Evolutionary conservation across 345 rosid species (phyloP).

Genomic region (Citropsis articulata): DNA sequence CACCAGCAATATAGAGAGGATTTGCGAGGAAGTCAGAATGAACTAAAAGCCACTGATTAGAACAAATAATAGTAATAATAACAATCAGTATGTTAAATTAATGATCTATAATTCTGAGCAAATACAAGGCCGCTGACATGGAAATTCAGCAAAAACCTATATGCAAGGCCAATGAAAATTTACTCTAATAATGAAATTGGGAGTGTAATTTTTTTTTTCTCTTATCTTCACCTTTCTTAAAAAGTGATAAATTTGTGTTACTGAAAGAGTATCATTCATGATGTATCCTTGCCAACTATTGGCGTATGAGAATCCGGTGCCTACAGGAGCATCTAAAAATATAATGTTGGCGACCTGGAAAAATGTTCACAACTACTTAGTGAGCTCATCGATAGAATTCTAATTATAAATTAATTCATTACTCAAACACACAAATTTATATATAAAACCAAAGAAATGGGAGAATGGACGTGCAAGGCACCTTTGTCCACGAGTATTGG

Average conservation of each 20-base stretch:
- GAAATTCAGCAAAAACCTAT: too few relatives aligned
- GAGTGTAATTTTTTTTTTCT: not conserved
- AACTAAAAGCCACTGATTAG: slow-evolving; percentile 30
- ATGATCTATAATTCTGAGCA: too few relatives aligned
- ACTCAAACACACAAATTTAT: not conserved
- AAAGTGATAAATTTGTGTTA: slow-evolving; percentile 18
- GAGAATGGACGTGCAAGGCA: not conserved
- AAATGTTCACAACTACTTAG: not conserved
- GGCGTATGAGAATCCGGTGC: slow-evolving; percentile 41
- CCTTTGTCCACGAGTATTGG: slow-evolving; percentile 37
- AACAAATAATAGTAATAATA: not conserved
- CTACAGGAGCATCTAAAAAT: slow-evolving; percentile 38
- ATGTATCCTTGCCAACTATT: slow-evolving; percentile 13
- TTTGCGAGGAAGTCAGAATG: slow-evolving; percentile 29
- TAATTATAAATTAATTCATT: not conserved
- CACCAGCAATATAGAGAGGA: slow-evolving; percentile 34
- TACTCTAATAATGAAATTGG: not conserved
- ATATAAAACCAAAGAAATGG: not conserved
- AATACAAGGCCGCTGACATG: too few relatives aligned
- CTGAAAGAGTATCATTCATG: slow-evolving; percentile 10
- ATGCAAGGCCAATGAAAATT: too few relatives aligned
- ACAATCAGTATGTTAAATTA: not conserved
- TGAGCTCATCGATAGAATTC: not conserved
- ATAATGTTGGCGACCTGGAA: slow-evolving; percentile 32
- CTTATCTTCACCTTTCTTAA: slow-evolving; percentile 26